Evolutionary conservation across 78 protist genomes (phyloP).

Genomic region (Polysphondylium violaceum): DNA sequence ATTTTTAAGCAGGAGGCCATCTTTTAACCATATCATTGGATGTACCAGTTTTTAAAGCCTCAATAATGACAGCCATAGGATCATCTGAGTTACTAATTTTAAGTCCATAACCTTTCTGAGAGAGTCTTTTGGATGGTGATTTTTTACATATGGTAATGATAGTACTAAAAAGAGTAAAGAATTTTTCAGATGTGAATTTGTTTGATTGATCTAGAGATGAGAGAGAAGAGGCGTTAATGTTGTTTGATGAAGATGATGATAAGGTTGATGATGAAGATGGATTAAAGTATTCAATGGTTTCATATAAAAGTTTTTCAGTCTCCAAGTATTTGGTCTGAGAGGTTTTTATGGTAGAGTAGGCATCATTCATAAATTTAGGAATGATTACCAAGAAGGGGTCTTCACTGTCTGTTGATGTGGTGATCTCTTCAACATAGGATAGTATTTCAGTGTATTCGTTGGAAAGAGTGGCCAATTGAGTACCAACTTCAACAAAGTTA

Average conservation of each 20-base stretch:
- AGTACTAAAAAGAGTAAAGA: slow-evolving; percentile 57
- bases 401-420: slow-evolving; percentile 28
- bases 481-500: slow-evolving; percentile 39
- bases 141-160: slow-evolving; percentile 58
- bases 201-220: neutral
- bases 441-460: neutral
- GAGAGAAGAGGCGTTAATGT: neutral
- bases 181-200: slow-evolving; percentile 46
- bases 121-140: slow-evolving; percentile 62
- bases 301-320: slow-evolving; percentile 38
- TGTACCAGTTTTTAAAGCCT: slow-evolving; percentile 56
- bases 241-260: neutral
- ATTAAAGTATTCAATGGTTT: slow-evolving; percentile 50
- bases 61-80: slow-evolving; percentile 72
- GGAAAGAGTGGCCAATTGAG: neutral
- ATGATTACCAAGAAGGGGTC: slow-evolving; percentile 38
- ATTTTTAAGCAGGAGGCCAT: neutral
- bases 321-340: neutral
- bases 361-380: slow-evolving; percentile 11
- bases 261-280: slow-evolving; percentile 4
- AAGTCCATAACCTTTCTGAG: slow-evolving; percentile 70
- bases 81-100: slow-evolving; percentile 65
- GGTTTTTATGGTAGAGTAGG: neutral
- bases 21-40: slow-evolving; percentile 23
- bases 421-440: slow-evolving; percentile 21